These are phyloP conservation scores for Phytophthora constricta DNA, from an alignment of 352 stramenopile species.

Conservation along the genomic window DNA sequence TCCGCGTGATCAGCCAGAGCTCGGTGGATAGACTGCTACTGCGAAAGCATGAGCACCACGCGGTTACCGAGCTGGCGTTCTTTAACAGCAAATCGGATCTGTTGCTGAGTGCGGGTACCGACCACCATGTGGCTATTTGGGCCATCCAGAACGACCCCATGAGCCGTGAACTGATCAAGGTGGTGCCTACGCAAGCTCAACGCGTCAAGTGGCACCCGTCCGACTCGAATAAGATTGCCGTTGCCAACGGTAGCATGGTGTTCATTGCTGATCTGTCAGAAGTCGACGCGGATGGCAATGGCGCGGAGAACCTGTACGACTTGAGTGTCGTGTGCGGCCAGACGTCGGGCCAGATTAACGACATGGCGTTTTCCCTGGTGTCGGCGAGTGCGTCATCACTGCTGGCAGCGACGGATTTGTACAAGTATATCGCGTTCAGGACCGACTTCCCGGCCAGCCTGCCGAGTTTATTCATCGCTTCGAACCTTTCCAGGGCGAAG, in stretches of 20 bases:
- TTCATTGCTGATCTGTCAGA: constrained; percentile 67
- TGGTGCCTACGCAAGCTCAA: constrained; percentile 62
- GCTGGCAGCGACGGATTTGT: constrained; percentile 80
- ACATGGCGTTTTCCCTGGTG: constrained; percentile 77
- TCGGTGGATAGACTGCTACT: constrained; percentile 78
- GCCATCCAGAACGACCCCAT: constrained; percentile 73
- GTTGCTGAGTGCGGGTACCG: constrained; percentile 66
- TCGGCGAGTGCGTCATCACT: constrained; percentile 62
- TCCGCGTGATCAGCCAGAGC: constrained; percentile 85
- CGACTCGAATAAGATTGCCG: constrained; percentile 75
- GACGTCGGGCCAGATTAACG: constrained; percentile 75
- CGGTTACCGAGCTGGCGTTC: constrained; percentile 77
- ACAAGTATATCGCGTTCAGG: constrained; percentile 76
- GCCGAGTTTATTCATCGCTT: constrained; percentile 81
- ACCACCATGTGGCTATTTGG: constrained; percentile 82
- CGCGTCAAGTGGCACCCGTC: constrained; percentile 85
- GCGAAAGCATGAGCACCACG: constrained; percentile 77
- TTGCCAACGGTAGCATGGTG: constrained; percentile 69
- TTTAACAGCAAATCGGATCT: constrained; percentile 79
- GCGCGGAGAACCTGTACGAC: constrained; percentile 64
- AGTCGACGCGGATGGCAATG: constrained; percentile 47
- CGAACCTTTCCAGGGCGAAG: constrained; percentile 74
- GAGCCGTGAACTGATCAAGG: constrained; percentile 71
- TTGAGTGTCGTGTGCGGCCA: constrained; percentile 78
- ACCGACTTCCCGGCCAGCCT: constrained; percentile 49